Percentiles rank a stretch among this genome's conserved stretches.
These are phyloP conservation scores for Rhodotorula kratochvilovae DNA, from an alignment of 768 basidiomycete species.

Conservation along the genomic window DNA sequence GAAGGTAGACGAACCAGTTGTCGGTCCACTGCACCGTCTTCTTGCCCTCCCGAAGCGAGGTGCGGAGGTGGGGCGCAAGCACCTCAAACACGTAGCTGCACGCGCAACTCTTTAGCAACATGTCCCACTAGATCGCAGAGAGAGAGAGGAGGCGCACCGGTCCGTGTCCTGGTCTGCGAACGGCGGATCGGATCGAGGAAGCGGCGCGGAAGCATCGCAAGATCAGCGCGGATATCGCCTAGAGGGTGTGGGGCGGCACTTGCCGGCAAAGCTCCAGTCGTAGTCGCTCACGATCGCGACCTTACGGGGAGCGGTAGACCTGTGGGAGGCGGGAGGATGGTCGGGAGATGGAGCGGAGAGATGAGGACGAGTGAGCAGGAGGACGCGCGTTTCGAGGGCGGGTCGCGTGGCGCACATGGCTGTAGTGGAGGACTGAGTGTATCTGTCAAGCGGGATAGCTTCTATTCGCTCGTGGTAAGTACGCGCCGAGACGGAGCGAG, in stretches of 20 bases:
- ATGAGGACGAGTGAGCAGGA: neutral
- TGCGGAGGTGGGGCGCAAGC: constrained; percentile 73
- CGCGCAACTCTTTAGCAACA: neutral
- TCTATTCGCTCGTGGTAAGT: too few species aligned
- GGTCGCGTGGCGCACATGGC: neutral
- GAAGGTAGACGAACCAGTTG: constrained; percentile 63
- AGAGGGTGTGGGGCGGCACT: too few species aligned
- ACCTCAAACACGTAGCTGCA: constrained; percentile 60
- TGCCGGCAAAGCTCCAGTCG: constrained; percentile 65
- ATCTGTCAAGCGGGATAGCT: neutral
- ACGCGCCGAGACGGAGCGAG: neutral
- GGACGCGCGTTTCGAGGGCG: neutral
- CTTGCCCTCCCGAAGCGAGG: constrained; percentile 69
- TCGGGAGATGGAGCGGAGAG: neutral
- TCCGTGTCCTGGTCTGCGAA: constrained; percentile 95
- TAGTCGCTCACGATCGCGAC: constrained; percentile 93
- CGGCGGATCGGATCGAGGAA: too few species aligned
- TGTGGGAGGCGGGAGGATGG: too few species aligned
- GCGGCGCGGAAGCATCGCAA: neutral
- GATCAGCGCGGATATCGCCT: too few species aligned
- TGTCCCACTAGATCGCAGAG: neutral
- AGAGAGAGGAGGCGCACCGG: constrained; percentile 57
- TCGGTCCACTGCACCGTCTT: constrained; percentile 78
- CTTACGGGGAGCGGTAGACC: constrained; percentile 27
- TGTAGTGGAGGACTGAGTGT: neutral